phyloP scores from a whole-genome alignment of 2,329 filamentous ascomycete species.

The Fusarium armeniacum region DNA sequence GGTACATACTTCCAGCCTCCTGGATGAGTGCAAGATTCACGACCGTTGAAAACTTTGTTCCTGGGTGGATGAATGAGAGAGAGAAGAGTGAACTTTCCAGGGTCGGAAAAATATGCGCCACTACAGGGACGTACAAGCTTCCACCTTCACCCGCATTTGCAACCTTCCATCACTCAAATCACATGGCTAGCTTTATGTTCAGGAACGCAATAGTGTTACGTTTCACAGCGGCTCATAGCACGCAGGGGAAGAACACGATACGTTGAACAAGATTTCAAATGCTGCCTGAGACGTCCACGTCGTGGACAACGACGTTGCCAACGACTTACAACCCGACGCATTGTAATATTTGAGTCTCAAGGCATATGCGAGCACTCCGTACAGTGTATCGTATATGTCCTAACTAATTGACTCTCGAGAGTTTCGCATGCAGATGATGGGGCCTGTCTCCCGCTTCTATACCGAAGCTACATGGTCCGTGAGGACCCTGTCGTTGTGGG shows the following conservation, averaged over 20 bases:
- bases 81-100: constrained; percentile 38
- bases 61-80: constrained; percentile 27
- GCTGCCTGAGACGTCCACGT: constrained; percentile 32
- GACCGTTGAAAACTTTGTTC: constrained; percentile 37
- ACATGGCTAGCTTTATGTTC: constrained; percentile 36
- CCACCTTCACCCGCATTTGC: constrained; percentile 16
- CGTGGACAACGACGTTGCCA: constrained; percentile 31
- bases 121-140: constrained; percentile 26
- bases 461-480: constrained; percentile 40
- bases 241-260: constrained; percentile 34
- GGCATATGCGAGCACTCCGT: constrained; percentile 25
- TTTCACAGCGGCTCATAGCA: constrained; percentile 35
- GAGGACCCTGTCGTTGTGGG: constrained; percentile 36
- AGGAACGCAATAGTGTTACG: constrained; percentile 33
- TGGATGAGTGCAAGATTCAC: constrained; percentile 26
- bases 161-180: constrained; percentile 32
- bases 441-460: constrained; percentile 30
- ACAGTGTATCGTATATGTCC: constrained; percentile 22
- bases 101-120: constrained; percentile 28
- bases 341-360: constrained; percentile 21
- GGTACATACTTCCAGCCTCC: constrained; percentile 21
- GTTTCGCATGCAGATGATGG: constrained; percentile 39
- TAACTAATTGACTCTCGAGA: constrained; percentile 15
- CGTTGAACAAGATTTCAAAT: constrained; percentile 31
- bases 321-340: constrained; percentile 29